Evolutionary conservation across 345 rosid genomes (phyloP).

Genomic region (Moringa oleifera): DNA sequence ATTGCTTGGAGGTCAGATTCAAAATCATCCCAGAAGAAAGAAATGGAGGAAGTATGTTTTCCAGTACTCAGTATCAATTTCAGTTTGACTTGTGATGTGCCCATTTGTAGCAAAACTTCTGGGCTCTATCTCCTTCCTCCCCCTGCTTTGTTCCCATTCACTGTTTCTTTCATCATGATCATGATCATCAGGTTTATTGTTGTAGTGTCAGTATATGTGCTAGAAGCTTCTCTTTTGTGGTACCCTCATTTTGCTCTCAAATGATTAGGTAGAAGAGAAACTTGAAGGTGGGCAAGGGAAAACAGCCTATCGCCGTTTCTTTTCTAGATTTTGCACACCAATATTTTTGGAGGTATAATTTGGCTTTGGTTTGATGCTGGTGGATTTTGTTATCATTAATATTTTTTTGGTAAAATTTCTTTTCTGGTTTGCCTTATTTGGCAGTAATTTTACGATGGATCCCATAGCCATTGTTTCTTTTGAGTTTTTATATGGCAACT

Average conservation of each 20-base stretch:
- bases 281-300: constrained; percentile 92
- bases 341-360: constrained; percentile 85
- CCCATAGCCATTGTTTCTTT: neutral
- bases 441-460: neutral
- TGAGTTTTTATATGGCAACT: neutral
- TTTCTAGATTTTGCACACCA: constrained; percentile 95
- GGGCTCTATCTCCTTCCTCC: neutral
- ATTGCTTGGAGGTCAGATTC: constrained; percentile 99
- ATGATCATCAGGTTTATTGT: too few relatives aligned
- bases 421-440: neutral
- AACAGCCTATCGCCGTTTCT: constrained; percentile 66
- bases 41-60: constrained; percentile 87
- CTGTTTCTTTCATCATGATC: neutral
- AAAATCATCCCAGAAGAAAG: constrained; percentile 87
- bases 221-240: too few relatives aligned
- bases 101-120: neutral
- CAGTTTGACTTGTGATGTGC: neutral
- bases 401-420: too few relatives aligned
- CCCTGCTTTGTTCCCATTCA: neutral
- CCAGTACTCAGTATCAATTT: neutral
- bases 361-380: neutral
- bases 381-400: too few relatives aligned
- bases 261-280: constrained; percentile 91
- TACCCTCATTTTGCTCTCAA: neutral
- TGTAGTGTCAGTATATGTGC: too few relatives aligned